phyloP scores from a whole-genome alignment of 2,329 filamentous ascomycete species.

The Aspergillus texensis region DNA sequence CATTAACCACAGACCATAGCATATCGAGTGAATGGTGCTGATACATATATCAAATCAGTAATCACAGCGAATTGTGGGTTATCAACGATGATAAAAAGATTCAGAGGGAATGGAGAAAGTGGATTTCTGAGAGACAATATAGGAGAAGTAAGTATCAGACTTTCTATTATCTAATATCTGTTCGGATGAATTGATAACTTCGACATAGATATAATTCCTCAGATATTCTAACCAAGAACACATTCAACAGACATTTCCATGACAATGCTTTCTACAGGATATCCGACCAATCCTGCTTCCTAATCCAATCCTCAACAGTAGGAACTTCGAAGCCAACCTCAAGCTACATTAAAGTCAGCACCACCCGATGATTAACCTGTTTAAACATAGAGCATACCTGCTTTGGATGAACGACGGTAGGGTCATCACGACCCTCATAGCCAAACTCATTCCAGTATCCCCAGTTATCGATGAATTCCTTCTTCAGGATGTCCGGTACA shows the following conservation, averaged over 20 bases:
- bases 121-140: no score
- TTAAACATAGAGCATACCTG: slow-evolving; percentile 2
- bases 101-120: no score
- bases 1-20: neutral
- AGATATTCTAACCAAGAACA: neutral
- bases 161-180: neutral
- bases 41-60: no score
- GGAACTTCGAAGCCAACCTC: neutral
- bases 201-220: neutral
- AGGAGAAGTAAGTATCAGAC: neutral
- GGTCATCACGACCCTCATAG: slow-evolving; percentile 12
- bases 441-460: slow-evolving; percentile 17
- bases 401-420: neutral
- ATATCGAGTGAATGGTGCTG: neutral
- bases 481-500: slow-evolving; percentile 5
- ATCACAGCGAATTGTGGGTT: no score
- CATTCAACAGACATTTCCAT: neutral
- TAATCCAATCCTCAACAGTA: neutral
- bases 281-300: neutral
- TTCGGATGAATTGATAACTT: neutral
- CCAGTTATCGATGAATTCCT: slow-evolving; percentile 10
- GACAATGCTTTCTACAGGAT: neutral
- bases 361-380: neutral
- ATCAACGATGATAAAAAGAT: no score
- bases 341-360: neutral